Base-by-base conservation (phyloP, 2,329 filamentous ascomycete species). In the Sarocladium brachiariae region DNA sequence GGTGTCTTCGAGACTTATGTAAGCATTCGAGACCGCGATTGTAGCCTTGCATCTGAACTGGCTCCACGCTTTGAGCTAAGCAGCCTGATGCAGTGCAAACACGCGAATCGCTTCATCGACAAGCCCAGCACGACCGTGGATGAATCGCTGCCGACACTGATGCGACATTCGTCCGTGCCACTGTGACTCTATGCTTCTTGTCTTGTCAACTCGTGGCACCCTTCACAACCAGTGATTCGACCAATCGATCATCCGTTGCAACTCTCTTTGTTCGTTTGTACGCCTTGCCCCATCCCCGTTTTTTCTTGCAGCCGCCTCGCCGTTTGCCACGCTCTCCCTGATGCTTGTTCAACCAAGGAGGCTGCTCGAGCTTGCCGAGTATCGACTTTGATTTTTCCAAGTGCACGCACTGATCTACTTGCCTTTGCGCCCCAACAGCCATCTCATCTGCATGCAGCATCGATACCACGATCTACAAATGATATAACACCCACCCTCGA, bases 321-420 rank as follows among this genome's bases (percentile, higher is more conserved):
- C 43, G 43, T 31, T 47, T 47, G 43, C 16, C 21, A 31, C 43
- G 43, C 43, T 23, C 11, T 33, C 19, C 27, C 27, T 33, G 10
- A 33, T 31, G 27, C 43, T 25, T 33, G 43, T 16, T 30, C 43
- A 47, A 31, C 25, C 16, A n/a, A 33, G 43, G 43, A 24, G 43
- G 27, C 24, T 33, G 31, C 8, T n/a, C 13, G 25, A 47, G 43
- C 43, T n/a, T 47, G 43, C 13, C 7, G 27, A 7, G 7, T 30
- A n/a, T 47, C 25, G 25, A 47, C 43, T 30, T 47, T 25, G 25
- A 31, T n/a, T 30, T 18, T 33, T 31, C 27, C 9, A 19, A 14
- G 27, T 47, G 19, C 24, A 47, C 27, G 52, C 51, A 52, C 60
- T 60, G 51, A 61, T 56, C 33, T 31, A 33, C 45, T 51, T 38